These are phyloP conservation scores for Apiotrichum akiyoshidainum DNA, from an alignment of 1,284 basidiomycete species.

Conservation along the genomic window DNA sequence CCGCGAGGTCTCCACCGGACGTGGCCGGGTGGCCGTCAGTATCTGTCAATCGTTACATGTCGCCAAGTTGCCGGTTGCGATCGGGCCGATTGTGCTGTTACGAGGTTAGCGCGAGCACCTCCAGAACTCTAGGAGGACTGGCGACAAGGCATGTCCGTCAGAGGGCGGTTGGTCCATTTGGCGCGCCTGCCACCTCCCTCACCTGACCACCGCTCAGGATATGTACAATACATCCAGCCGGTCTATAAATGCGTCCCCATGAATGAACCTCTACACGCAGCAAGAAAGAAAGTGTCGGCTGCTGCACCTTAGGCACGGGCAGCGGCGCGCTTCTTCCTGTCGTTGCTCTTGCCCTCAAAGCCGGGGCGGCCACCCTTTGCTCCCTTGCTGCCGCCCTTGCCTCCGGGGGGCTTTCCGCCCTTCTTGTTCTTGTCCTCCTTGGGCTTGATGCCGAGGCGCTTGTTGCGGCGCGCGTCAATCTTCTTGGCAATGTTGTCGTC, in stretches of 20 bases:
- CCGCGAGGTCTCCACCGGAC: no score
- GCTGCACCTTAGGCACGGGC: neutral
- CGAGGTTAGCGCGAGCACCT: no score
- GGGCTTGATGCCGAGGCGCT: conserved; percentile 61
- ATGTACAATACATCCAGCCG: conserved; percentile 9
- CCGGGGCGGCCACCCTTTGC: conserved; percentile 29
- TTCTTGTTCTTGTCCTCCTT: conserved; percentile 47
- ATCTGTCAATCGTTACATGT: no score
- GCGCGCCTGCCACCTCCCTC: no score
- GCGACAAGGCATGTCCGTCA: no score
- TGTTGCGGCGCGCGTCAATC: conserved; percentile 72
- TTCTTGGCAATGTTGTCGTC: conserved; percentile 80
- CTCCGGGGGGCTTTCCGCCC: neutral
- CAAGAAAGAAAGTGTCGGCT: neutral
- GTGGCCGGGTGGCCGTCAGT: no score
- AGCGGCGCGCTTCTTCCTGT: conserved; percentile 17
- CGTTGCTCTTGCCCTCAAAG: conserved; percentile 36
- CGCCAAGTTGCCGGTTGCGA: no score
- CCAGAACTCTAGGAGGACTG: no score
- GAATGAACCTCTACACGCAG: neutral
- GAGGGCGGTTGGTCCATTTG: no score
- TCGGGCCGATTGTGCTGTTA: no score
- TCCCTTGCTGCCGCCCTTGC: conserved; percentile 8
- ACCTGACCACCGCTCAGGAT: neutral
- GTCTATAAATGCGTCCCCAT: neutral